These are phyloP conservation scores for Wickerhamomyces kurtzmanii DNA, from an alignment of 805 yeast species.

Conservation along the genomic window DNA sequence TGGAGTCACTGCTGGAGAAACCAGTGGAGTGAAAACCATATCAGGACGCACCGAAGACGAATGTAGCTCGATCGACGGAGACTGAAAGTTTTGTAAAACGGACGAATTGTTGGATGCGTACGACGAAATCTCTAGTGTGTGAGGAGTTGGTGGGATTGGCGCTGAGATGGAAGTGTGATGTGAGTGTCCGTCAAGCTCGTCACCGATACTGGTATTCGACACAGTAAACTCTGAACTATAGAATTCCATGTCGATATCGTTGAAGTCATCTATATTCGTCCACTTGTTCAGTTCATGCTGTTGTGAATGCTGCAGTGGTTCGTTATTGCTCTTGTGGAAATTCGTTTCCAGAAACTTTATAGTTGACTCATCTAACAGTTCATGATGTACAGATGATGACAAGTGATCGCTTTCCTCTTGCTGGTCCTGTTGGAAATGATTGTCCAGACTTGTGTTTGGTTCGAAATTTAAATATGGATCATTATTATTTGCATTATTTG, in stretches of 20 bases:
- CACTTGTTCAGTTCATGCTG: conserved; percentile 16
- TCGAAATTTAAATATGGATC: too few relatives aligned
- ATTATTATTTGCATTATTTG: too few relatives aligned
- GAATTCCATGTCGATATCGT: conserved; percentile 8
- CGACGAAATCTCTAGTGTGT: conserved; percentile 9
- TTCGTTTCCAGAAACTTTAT: too few relatives aligned
- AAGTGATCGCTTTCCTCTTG: too few relatives aligned
- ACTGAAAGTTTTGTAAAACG: conserved; percentile 8
- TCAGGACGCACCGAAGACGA: conserved; percentile 33
- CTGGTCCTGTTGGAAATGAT: too few relatives aligned
- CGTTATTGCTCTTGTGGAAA: conserved; percentile 1
- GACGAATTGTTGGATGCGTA: conserved; percentile 3
- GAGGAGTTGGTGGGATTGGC: conserved; percentile 16
- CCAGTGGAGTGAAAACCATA: conserved; percentile 63
- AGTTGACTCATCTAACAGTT: too few relatives aligned
- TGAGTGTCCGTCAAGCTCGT: too few relatives aligned
- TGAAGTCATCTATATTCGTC: conserved; percentile 6
- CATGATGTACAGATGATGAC: too few relatives aligned
- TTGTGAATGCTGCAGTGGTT: conserved; percentile 9
- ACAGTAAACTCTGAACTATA: too few relatives aligned
- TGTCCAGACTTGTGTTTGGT: too few relatives aligned
- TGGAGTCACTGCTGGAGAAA: conserved; percentile 71
- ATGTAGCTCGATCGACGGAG: conserved; percentile 5
- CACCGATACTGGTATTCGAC: too few relatives aligned
- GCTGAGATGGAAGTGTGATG: too few relatives aligned